Conservation (phyloP, 2,329 filamentous ascomycete genomes). For the Bipolaris oryzae region DNA sequence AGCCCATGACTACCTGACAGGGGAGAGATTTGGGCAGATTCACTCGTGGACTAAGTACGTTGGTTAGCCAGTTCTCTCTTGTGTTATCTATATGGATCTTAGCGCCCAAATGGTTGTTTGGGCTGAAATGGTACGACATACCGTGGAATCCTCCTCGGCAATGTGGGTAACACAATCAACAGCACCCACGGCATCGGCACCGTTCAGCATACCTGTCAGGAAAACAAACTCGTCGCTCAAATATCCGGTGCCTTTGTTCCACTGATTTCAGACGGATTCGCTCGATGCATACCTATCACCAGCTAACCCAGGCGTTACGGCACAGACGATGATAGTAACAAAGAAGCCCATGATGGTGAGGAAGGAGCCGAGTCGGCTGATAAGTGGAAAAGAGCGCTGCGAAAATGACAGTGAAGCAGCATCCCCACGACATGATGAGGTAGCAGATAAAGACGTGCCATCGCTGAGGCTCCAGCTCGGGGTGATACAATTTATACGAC, state of each 20-base stretch:
- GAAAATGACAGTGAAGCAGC: neutral
- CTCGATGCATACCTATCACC: neutral
- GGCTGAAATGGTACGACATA: neutral
- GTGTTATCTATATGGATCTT: neutral
- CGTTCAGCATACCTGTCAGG: neutral
- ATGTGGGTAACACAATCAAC: neutral
- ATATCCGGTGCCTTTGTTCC: neutral
- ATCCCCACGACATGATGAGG: neutral
- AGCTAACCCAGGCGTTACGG: neutral
- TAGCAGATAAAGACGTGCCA: neutral
- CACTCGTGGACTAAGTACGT: neutral
- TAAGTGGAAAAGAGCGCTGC: neutral
- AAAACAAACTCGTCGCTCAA: neutral
- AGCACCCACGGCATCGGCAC: neutral
- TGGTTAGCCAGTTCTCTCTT: neutral
- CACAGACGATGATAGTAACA: neutral
- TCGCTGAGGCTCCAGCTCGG: neutral
- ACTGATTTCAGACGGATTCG: neutral
- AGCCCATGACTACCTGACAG: neutral
- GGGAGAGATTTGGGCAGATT: neutral
- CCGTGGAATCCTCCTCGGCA: neutral
- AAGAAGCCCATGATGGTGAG: neutral
- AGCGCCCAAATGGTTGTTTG: neutral
- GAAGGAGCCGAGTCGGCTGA: neutral
- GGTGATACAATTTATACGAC: neutral